Conservation (phyloP, 371 early-diverging fungal species). For the Mucor racemosus region DNA sequence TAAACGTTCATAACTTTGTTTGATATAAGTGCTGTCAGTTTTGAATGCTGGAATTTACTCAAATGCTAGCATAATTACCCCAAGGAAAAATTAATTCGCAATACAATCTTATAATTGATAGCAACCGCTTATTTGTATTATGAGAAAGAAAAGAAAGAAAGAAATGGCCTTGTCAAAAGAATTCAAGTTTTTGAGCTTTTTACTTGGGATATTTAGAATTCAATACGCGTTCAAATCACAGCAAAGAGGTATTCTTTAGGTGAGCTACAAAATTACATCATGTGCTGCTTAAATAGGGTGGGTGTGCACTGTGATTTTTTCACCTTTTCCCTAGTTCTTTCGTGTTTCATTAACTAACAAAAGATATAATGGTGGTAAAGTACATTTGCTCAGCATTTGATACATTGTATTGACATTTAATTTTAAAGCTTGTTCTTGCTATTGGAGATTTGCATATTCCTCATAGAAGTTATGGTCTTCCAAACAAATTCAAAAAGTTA, state of each 20-base stretch:
- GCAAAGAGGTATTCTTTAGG: too few species aligned
- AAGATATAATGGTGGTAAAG: neutral
- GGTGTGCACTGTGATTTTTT: neutral
- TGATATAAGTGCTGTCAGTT: too few species aligned
- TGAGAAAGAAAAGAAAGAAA: neutral
- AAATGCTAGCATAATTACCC: neutral
- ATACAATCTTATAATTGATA: neutral
- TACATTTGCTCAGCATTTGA: neutral
- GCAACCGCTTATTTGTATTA: neutral
- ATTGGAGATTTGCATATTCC: constrained; percentile 96
- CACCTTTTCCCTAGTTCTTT: neutral
- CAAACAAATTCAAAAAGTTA: constrained; percentile 89
- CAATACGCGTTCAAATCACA: too few species aligned
- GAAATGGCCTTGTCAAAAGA: too few species aligned
- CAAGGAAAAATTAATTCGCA: neutral
- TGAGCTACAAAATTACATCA: too few species aligned
- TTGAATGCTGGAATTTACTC: too few species aligned
- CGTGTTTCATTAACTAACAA: neutral
- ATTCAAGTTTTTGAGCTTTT: too few species aligned
- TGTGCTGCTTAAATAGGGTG: neutral
- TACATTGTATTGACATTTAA: neutral
- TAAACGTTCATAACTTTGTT: too few species aligned
- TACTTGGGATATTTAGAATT: too few species aligned
- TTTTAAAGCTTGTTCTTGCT: constrained; percentile 75
- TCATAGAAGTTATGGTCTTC: constrained; percentile 85